A percentile compares a stretch with the other conserved stretches of the same genome.
Conservation (phyloP, 2,329 filamentous ascomycete species). For the Cercospora sesami region DNA sequence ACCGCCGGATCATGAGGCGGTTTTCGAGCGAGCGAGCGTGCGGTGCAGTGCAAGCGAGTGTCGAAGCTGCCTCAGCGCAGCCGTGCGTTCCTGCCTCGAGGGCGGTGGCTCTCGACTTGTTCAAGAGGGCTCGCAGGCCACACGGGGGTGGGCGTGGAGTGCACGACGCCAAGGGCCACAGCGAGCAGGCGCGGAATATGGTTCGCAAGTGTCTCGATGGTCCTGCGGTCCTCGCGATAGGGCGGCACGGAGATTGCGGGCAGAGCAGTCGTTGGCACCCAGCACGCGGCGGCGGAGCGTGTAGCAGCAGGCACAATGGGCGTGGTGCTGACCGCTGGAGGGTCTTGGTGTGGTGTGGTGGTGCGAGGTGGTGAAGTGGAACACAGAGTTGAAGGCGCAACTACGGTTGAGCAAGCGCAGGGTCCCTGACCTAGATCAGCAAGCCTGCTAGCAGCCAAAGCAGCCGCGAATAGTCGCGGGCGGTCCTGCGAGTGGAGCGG, state of each 20-base stretch:
- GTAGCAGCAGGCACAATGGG: background rate
- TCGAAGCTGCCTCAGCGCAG: background rate
- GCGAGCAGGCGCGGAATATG: background rate
- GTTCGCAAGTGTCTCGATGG: background rate
- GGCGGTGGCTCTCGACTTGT: background rate
- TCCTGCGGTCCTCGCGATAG: background rate
- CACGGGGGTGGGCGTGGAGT: background rate
- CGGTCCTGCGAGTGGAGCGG: background rate
- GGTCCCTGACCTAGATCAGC: background rate
- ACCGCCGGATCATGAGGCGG: slow-evolving; percentile 18
- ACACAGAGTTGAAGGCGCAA: background rate
- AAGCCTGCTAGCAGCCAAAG: background rate
- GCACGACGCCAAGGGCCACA: background rate
- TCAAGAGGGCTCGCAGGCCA: background rate
- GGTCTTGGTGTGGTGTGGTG: background rate
- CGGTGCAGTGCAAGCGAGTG: background rate
- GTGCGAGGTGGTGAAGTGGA: background rate
- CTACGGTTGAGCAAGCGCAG: background rate
- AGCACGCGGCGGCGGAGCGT: background rate
- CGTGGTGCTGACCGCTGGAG: background rate
- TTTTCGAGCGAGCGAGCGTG: background rate
- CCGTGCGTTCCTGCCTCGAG: background rate
- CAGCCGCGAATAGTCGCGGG: background rate
- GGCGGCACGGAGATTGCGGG: background rate
- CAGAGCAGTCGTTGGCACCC: background rate